Base-by-base conservation (phyloP, 1,284 basidiomycete species). In the Mrakiaceae sp. region DNA sequence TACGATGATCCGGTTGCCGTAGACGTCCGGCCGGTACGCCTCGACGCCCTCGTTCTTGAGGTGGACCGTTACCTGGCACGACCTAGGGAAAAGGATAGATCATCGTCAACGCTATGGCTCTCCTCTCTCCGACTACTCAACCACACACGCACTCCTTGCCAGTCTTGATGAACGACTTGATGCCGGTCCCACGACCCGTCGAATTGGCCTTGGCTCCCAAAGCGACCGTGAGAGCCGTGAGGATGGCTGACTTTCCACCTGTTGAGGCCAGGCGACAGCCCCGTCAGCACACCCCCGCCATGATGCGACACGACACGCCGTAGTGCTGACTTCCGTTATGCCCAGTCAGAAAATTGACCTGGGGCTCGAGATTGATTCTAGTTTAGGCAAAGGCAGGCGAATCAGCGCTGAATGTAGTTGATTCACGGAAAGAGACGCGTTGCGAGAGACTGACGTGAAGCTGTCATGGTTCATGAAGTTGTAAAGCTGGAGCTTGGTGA, bases 331-430 rank as follows among this genome's bases (percentile, higher is more conserved):
- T 77, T 53, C 81, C 81, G 70, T 82, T 83, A 80, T 74, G 78
- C 81, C 96, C 96, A 65, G 97, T 95, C 69, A 99, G 87, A 73
- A 98, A 98, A 78, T 98, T 98, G 73, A 98, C 88, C 74, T 92
- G 90, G 3, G 87, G 86, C 0, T 87, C 90, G 70, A 96, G 90
- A 5, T 81, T 80, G 74, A 96, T 72, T 59, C 72, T 70, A 12
- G 57, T 59, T n/a, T 11, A 7, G 14, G n/a, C 55, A 52, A 14
- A 49, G 11, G n/a, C 8, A 58, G 27, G 11, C 12, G 10, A 27
- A 44, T 46, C 11, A 27, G 44, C 40, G n/a, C 11, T 2, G 11
- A 14, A 42, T 12, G 0, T n/a, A 12, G 40, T 27, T 27, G 27
- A 2, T 27, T 27, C 27, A 27, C 27, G 27, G 47, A 14, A 27